Evolutionary conservation across 148 eudicot species (phyloP).

Genomic region (Rhododendron mucronatum): DNA sequence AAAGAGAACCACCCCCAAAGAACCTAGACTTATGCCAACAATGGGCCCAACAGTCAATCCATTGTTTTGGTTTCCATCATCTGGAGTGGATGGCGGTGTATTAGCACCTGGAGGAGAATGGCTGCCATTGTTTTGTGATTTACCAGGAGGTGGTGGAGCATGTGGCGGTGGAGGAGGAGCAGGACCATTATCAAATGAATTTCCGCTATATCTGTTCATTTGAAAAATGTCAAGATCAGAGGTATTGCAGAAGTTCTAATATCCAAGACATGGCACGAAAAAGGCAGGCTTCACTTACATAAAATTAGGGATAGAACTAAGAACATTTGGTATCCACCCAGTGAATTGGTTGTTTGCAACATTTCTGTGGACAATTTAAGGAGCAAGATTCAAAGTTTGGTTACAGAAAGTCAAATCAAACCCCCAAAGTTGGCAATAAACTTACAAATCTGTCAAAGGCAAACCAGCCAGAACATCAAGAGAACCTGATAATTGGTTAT

Average conservation of each 20-base stretch:
- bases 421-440: constrained; percentile 2
- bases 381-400: neutral
- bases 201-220: constrained; percentile 63
- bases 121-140: constrained; percentile 36
- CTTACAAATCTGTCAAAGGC: constrained; percentile 86
- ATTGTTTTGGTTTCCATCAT: constrained; percentile 31
- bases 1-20: constrained; percentile 41
- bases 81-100: constrained; percentile 33
- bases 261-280: neutral
- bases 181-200: constrained; percentile 82
- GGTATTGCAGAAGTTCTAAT: neutral
- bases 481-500: constrained; percentile 77
- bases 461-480: constrained; percentile 54
- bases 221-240: neutral
- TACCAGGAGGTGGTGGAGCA: constrained; percentile 82
- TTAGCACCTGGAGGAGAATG: constrained; percentile 41
- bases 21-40: constrained; percentile 65
- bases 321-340: constrained; percentile 88
- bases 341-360: constrained; percentile 82
- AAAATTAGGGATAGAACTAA: constrained; percentile 65
- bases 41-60: constrained; percentile 56
- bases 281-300: constrained; percentile 44
- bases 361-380: constrained; percentile 48
- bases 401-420: neutral
- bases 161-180: constrained; percentile 96